phyloP scores from a whole-genome alignment of 441 rosid genomes.

The Croton setiger region DNA sequence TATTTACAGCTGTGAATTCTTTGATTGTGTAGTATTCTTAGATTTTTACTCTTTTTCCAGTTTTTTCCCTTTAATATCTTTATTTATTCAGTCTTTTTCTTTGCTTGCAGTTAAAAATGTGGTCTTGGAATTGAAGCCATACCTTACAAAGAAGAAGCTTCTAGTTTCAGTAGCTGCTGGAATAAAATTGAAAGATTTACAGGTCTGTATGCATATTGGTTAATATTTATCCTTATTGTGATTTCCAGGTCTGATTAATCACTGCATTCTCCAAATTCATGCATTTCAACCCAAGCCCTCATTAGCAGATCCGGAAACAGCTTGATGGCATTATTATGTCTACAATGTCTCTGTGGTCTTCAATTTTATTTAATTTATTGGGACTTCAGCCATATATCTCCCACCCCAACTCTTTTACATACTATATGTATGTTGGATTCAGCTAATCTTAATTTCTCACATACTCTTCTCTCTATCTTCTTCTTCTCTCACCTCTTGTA shows the following conservation, averaged over 20 bases:
- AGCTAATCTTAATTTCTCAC: not conserved
- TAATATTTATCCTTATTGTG: not conserved
- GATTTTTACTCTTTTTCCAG: not conserved
- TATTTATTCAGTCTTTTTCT: not conserved
- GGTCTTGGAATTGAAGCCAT: constrained; percentile 50
- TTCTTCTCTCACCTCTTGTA: too few species aligned
- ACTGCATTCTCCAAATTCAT: not conserved
- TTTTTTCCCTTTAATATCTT: not conserved
- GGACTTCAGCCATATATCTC: too few species aligned
- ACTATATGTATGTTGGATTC: not conserved
- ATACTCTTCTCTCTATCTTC: not conserved
- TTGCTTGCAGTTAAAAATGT: constrained; percentile 64
- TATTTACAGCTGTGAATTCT: not conserved
- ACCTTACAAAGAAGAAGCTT: constrained; percentile 64
- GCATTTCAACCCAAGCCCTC: not conserved
- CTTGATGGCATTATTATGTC: not conserved
- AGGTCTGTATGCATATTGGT: constrained; percentile 40
- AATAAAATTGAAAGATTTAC: constrained; percentile 67
- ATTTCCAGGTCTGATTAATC: not conserved
- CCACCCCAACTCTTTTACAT: not conserved
- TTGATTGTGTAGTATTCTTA: not conserved
- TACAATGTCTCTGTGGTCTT: not conserved
- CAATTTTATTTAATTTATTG: not conserved
- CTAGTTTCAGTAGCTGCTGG: constrained; percentile 91
- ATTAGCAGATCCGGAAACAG: not conserved